These are phyloP conservation scores for Metschnikowia borealis DNA, from an alignment of 805 yeast genomes.

Conservation along the genomic window DNA sequence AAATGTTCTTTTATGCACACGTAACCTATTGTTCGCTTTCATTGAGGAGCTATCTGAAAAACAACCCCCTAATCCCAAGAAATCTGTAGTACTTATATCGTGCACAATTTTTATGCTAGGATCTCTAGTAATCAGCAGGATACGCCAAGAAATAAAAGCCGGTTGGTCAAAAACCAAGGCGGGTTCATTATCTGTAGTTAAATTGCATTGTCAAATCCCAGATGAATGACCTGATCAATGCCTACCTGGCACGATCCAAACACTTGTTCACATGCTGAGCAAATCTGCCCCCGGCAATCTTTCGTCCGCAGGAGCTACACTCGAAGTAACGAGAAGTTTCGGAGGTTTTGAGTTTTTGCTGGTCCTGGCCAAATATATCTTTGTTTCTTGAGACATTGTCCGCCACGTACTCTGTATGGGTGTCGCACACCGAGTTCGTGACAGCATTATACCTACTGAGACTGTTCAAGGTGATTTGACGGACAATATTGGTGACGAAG, in stretches of 20 bases:
- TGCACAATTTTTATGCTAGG: neutral
- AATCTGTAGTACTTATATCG: neutral
- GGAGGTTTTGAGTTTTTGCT: conserved; percentile 34
- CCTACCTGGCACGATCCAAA: conserved; percentile 57
- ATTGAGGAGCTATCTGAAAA: neutral
- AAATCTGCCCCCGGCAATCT: conserved; percentile 85
- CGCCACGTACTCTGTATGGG: neutral
- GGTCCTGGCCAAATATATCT: conserved; percentile 52
- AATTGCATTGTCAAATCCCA: neutral
- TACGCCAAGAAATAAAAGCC: neutral
- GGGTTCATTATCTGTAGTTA: neutral
- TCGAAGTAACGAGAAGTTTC: conserved; percentile 61
- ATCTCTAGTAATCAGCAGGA: neutral
- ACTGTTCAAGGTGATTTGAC: conserved; percentile 21
- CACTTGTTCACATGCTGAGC: conserved; percentile 94
- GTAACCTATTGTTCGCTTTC: neutral
- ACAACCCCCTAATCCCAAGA: neutral
- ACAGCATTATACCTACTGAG: conserved; percentile 7
- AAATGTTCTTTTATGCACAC: neutral
- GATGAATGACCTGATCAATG: neutral
- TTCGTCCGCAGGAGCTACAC: conserved; percentile 80
- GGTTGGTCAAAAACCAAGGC: neutral
- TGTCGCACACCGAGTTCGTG: neutral
- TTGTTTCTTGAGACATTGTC: conserved; percentile 10
- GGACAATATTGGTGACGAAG: conserved; percentile 28